phyloP scores from a whole-genome alignment of 306 rosid genomes.

The Pterocarpus macrocarpus region DNA sequence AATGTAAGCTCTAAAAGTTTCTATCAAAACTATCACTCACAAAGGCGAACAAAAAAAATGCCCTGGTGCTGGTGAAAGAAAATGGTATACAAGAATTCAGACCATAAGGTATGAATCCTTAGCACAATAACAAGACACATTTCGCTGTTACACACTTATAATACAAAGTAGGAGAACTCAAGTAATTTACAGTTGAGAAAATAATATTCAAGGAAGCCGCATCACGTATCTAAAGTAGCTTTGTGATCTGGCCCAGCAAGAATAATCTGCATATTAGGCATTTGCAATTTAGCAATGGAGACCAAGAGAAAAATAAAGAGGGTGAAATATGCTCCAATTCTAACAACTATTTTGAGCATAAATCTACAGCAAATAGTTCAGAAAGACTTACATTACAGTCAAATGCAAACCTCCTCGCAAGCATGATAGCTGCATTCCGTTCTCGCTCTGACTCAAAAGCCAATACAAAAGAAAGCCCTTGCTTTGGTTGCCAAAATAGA shows the following conservation, averaged over 20 bases:
- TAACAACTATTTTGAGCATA: background rate
- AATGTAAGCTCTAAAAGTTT: slow-evolving; percentile 21
- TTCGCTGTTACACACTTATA: slow-evolving; percentile 58
- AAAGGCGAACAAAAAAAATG: slow-evolving; percentile 56
- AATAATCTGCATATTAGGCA: slow-evolving; percentile 65
- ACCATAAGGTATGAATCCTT: slow-evolving; percentile 36
- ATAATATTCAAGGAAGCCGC: slow-evolving; percentile 37
- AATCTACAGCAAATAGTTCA: slow-evolving; percentile 8
- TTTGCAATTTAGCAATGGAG: slow-evolving; percentile 38
- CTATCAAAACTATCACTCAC: slow-evolving; percentile 47
- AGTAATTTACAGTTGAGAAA: slow-evolving; percentile 66
- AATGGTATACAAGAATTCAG: slow-evolving; percentile 37
- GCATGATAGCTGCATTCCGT: slow-evolving; percentile 90
- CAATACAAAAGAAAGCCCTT: slow-evolving; percentile 75
- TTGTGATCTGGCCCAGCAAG: slow-evolving; percentile 88
- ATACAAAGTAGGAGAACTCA: slow-evolving; percentile 50
- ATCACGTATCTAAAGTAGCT: slow-evolving; percentile 63
- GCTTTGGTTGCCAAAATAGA: slow-evolving; percentile 84
- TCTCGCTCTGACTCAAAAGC: slow-evolving; percentile 91
- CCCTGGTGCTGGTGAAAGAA: slow-evolving; percentile 54
- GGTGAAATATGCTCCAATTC: background rate
- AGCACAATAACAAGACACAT: slow-evolving; percentile 50
- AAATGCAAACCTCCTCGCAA: slow-evolving; percentile 91
- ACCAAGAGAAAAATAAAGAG: background rate
- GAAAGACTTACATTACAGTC: slow-evolving; percentile 83